Percentiles rank a stretch among this genome's conserved stretches.
Evolutionary conservation across 1,284 basidiomycete genomes (phyloP).

Genomic region (Coniferiporia weirii): DNA sequence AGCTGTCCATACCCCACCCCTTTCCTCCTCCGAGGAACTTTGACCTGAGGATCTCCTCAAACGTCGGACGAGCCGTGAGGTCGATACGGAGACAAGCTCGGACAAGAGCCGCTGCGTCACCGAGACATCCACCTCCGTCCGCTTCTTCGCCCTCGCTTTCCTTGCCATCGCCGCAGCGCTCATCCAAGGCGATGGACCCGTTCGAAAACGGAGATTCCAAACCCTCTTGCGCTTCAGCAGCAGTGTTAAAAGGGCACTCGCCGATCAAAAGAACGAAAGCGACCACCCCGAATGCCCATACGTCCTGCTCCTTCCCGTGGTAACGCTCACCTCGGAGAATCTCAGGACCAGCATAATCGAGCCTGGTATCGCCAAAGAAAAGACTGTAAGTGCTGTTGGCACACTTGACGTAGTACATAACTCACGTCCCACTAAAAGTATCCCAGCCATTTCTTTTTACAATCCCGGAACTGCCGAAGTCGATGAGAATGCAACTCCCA

Average conservation of each 20-base stretch:
- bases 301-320: conserved; percentile 93
- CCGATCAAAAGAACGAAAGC: conserved; percentile 94
- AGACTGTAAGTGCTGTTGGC: conserved; percentile 3
- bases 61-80: conserved; percentile 68
- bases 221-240: conserved; percentile 78
- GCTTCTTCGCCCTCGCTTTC: conserved; percentile 64
- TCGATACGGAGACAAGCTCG: conserved; percentile 75
- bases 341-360: conserved; percentile 96
- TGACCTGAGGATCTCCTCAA: conserved; percentile 72
- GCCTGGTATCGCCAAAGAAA: conserved; percentile 39
- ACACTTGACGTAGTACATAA: conserved; percentile 20
- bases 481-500: conserved; percentile 87
- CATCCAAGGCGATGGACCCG: conserved; percentile 68
- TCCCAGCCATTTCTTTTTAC: conserved; percentile 86
- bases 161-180: conserved; percentile 67
- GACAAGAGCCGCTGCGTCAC: conserved; percentile 77
- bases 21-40: conserved; percentile 69
- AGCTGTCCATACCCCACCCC: conserved; percentile 47
- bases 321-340: conserved; percentile 94
- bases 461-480: conserved; percentile 92
- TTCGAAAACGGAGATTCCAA: conserved; percentile 68
- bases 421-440: conserved; percentile 91
- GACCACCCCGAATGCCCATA: conserved; percentile 98
- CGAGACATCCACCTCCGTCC: conserved; percentile 77
- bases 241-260: conserved; percentile 90